Conservation (phyloP, 129 eudicot species). For the Helianthus tuberosus region DNA sequence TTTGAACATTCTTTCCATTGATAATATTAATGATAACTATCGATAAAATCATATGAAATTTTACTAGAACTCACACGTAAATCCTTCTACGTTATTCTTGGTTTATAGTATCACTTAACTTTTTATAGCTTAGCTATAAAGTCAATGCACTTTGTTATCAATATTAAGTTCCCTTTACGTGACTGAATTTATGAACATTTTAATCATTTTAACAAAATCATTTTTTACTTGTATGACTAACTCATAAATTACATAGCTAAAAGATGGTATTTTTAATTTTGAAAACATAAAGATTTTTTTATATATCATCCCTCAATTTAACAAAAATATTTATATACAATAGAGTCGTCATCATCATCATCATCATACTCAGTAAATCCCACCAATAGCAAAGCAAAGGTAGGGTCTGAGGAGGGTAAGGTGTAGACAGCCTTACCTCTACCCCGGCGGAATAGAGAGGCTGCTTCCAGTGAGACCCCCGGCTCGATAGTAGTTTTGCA, state of each 20-base stretch:
- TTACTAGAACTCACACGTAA: not conserved
- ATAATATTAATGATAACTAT: too few species aligned
- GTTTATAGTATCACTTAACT: not conserved
- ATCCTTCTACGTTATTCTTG: not conserved
- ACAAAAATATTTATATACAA: not conserved
- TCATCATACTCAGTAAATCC: too few species aligned
- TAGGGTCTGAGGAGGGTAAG: too few species aligned
- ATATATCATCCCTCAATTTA: not conserved
- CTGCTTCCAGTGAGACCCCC: too few species aligned
- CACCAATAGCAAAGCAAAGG: too few species aligned
- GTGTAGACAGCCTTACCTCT: too few species aligned
- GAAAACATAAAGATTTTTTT: not conserved
- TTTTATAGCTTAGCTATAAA: not conserved
- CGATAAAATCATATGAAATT: not conserved
- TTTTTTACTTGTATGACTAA: too few species aligned
- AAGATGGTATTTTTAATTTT: not conserved
- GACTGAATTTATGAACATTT: not conserved
- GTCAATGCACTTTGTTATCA: not conserved
- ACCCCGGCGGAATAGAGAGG: too few species aligned
- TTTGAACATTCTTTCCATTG: too few species aligned
- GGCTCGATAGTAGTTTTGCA: too few species aligned
- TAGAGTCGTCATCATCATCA: too few species aligned
- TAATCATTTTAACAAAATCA: not conserved
- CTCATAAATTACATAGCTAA: not conserved
- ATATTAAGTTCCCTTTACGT: not conserved